These are phyloP conservation scores for Penicillium mononematosum DNA, from an alignment of 495 filamentous ascomycete genomes.

Conservation along the genomic window DNA sequence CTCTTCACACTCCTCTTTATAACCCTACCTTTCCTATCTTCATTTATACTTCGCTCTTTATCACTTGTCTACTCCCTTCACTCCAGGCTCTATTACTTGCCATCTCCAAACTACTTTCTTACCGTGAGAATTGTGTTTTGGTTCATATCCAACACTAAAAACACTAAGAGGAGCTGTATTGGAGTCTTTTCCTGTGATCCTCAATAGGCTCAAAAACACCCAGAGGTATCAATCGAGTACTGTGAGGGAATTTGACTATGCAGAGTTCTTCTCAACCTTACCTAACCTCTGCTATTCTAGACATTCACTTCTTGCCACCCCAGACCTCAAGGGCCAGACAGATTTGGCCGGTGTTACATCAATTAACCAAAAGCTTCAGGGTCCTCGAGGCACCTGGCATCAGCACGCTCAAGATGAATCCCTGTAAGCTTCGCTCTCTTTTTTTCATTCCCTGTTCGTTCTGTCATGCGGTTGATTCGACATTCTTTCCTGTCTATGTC, in stretches of 20 bases:
- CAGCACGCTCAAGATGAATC: constrained; percentile 30
- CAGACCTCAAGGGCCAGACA: constrained; percentile 19
- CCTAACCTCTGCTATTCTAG: constrained; percentile 25
- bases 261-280: constrained; percentile 2
- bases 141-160: background rate
- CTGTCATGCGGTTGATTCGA: constrained; percentile 9
- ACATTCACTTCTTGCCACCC: constrained; percentile 14
- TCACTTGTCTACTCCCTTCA: background rate
- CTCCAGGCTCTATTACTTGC: background rate
- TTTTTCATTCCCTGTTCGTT: constrained; percentile 13
- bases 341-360: constrained; percentile 23
- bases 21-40: background rate
- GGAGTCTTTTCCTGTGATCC: background rate
- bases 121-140: background rate
- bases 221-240: constrained; percentile 8
- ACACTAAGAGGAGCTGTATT: background rate
- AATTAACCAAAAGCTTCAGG: constrained; percentile 20
- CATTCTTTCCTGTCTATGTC: background rate
- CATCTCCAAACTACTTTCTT: background rate
- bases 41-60: background rate
- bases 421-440: constrained; percentile 19
- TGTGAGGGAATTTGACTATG: constrained; percentile 11
- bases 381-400: constrained; percentile 26
- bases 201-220: background rate
- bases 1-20: constrained; percentile 1